Evolutionary conservation across 306 rosid genomes (phyloP).

Genomic region (Cicer cuneatum): DNA sequence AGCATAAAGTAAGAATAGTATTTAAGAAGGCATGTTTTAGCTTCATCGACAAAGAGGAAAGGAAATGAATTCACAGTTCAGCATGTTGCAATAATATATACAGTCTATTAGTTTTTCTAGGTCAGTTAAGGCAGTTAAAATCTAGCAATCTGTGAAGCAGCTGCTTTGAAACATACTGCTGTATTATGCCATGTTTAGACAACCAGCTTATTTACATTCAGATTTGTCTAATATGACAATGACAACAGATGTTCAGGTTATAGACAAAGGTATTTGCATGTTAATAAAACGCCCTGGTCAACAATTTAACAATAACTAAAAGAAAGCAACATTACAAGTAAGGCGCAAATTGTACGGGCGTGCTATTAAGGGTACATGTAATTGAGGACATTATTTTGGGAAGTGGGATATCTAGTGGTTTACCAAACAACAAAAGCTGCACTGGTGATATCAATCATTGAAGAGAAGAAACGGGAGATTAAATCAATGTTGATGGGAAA

Average conservation of each 20-base stretch:
- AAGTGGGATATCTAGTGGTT: constrained; percentile 29
- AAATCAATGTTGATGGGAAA: constrained; percentile 14
- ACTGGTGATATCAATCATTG: neutral
- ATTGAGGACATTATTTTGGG: constrained; percentile 10
- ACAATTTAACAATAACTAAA: constrained; percentile 15
- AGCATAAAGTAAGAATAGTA: neutral
- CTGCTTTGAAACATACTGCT: too few species aligned
- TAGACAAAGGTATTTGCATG: neutral
- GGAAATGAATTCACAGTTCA: too few species aligned
- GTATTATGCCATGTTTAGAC: too few species aligned
- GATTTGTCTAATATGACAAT: constrained; percentile 9
- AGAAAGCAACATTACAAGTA: constrained; percentile 4
- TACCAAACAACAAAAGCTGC: constrained; percentile 22
- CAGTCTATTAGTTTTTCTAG: too few species aligned
- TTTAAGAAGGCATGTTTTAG: neutral
- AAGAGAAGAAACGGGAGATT: constrained; percentile 14
- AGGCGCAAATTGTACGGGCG: neutral
- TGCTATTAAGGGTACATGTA: neutral
- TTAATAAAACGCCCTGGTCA: neutral
- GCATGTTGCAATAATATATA: too few species aligned
- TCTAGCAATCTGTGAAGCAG: too few species aligned
- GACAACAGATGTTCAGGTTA: neutral
- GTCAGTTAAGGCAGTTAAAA: too few species aligned
- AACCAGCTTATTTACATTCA: too few species aligned
- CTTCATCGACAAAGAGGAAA: neutral